Base-by-base conservation (phyloP, 768 basidiomycete species). In the Tricholomella constricta region DNA sequence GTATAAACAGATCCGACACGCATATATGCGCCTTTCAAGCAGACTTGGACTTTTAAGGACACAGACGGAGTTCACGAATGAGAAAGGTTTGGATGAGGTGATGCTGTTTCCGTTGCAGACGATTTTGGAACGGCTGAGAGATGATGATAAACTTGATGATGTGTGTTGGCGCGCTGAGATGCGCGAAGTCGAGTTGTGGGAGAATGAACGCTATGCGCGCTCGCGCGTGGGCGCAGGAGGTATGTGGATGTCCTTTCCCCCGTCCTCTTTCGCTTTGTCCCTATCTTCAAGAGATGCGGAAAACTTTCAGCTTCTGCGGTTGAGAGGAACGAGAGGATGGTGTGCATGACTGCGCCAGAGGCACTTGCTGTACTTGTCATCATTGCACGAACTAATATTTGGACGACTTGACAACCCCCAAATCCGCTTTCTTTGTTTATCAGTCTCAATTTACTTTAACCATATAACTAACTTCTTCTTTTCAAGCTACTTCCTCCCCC, bases 161-260 rank as follows among this genome's bases (percentile, higher is more conserved):
- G 68, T 62, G 25, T 81, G 81, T 38, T 91, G 89, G 88, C 72
- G 69, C 0, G 73, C 84, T 2, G 81, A 86, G 62, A 76, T 85
- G 70, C 67, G 81, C 6, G 79, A 84, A 29, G 88, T 92, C 14
- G 87, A 89, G 66, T 64, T 92, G 20, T 92, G 82, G 75, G 91
- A 93, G 73, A 93, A 91, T 68, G 88, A 92, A 64, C 76, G 91
- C 15, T 85, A 79, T 14, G 17, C 29, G 6, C 19, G 14, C 4
- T 3, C 23, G 41, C 25, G 29, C 6, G 15, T 44, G 15, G 49
- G 12, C 71, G 64, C 67, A 31, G 66, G 69, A 27, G 32, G 45
- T 17, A 15, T 14, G 45, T 20, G n/a, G n/a, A n/a, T n/a, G n/a
- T n/a, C n/a, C n/a, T n/a, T n/a, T n/a, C n/a, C n/a, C n/a, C n/a